Evolutionary conservation across 345 rosid species (phyloP).

Genomic region (Populus tremula): DNA sequence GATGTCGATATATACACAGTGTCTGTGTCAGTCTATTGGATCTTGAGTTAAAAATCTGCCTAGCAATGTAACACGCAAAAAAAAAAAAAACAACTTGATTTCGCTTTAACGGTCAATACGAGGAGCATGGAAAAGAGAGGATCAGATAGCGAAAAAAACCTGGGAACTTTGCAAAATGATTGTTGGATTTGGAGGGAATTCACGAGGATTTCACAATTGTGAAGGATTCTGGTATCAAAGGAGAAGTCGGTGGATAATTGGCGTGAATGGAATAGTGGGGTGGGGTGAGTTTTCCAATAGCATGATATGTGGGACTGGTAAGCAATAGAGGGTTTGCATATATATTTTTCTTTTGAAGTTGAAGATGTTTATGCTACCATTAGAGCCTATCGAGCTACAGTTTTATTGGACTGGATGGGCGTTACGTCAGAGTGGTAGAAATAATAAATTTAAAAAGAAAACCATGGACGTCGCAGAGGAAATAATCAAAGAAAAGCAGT

Average conservation of each 20-base stretch:
- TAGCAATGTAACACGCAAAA: neutral
- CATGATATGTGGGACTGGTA: too few relatives aligned
- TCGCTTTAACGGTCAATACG: neutral
- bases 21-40: slow-evolving; percentile 10
- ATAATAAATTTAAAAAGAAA: too few relatives aligned
- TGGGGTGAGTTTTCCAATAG: neutral
- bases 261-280: neutral
- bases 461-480: too few relatives aligned
- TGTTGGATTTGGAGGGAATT: neutral
- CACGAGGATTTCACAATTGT: neutral
- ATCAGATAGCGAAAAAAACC: neutral
- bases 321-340: too few relatives aligned
- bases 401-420: neutral
- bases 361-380: neutral
- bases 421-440: neutral
- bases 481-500: too few relatives aligned
- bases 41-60: neutral
- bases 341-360: neutral
- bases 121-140: neutral
- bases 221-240: neutral
- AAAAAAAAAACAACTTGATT: neutral
- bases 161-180: neutral
- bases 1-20: slow-evolving; percentile 1
- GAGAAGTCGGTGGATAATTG: slow-evolving; percentile 7
- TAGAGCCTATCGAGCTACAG: neutral